Evolutionary conservation across 2,329 filamentous ascomycete genomes (phyloP).

Genomic region (Waltergamsia citrina): DNA sequence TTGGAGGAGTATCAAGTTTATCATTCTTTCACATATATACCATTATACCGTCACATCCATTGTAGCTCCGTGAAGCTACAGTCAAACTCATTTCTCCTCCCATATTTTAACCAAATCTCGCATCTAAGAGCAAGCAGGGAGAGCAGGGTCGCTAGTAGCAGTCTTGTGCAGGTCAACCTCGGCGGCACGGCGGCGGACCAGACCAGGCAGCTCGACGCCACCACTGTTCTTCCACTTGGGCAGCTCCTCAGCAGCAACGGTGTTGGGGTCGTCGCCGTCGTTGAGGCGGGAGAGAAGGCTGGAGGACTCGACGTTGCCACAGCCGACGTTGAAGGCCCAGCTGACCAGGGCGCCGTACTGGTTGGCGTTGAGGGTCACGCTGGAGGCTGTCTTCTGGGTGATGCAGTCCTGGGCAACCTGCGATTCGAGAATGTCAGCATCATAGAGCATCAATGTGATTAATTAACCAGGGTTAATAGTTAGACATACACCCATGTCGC

Average conservation of each 20-base stretch:
- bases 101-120: neutral
- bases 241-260: slow-evolving; percentile 31
- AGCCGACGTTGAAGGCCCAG: slow-evolving; percentile 42
- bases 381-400: slow-evolving; percentile 12
- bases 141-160: slow-evolving; percentile 4
- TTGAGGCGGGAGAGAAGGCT: slow-evolving; percentile 32
- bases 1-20: too few species aligned
- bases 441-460: too few species aligned
- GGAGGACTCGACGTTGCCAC: slow-evolving; percentile 26
- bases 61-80: too few species aligned
- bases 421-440: too few species aligned
- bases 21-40: too few species aligned
- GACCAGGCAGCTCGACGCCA: slow-evolving; percentile 26
- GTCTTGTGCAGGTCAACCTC: slow-evolving; percentile 27
- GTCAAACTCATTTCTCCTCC: neutral
- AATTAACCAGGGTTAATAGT: neutral
- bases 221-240: slow-evolving; percentile 36
- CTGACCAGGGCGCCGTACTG: slow-evolving; percentile 42
- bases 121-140: slow-evolving; percentile 8
- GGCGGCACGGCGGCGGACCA: slow-evolving; percentile 29
- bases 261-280: slow-evolving; percentile 27
- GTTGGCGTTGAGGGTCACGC: slow-evolving; percentile 34
- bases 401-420: slow-evolving; percentile 26
- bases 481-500: slow-evolving; percentile 19
- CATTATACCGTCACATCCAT: too few species aligned